Percentiles rank a stretch among this genome's conserved stretches.
These are phyloP conservation scores for Colletotrichum navitas DNA, from an alignment of 2,329 filamentous ascomycete species.

Conservation along the genomic window DNA sequence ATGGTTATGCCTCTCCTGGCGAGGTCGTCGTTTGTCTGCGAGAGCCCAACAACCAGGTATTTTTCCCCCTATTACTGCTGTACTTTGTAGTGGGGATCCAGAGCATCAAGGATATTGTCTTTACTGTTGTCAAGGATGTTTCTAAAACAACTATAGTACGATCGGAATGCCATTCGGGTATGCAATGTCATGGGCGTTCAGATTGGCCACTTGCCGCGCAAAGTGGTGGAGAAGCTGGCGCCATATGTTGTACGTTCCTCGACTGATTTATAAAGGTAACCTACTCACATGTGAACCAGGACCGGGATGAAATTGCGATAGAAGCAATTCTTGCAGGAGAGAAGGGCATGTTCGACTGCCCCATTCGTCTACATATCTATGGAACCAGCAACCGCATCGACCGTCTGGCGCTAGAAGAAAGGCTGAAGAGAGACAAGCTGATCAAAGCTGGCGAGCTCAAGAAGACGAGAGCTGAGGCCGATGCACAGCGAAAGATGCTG, in stretches of 20 bases:
- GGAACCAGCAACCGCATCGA: slow-evolving; percentile 70
- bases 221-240: slow-evolving; percentile 77
- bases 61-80: slow-evolving; percentile 39
- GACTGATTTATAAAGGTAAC: not conserved
- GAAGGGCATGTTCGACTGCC: slow-evolving; percentile 78
- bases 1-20: slow-evolving; percentile 70
- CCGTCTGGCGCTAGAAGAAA: slow-evolving; percentile 67
- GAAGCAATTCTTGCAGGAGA: slow-evolving; percentile 78
- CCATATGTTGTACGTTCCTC: slow-evolving; percentile 72
- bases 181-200: slow-evolving; percentile 81
- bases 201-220: slow-evolving; percentile 82
- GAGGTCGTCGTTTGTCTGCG: slow-evolving; percentile 73
- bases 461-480: slow-evolving; percentile 65
- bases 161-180: slow-evolving; percentile 82
- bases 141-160: slow-evolving; percentile 61
- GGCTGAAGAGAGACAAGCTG: slow-evolving; percentile 75
- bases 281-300: slow-evolving; percentile 53
- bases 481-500: slow-evolving; percentile 62
- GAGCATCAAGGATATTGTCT: not conserved
- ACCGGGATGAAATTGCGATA: slow-evolving; percentile 69
- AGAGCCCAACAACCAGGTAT: slow-evolving; percentile 73
- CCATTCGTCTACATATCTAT: slow-evolving; percentile 76
- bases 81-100: not conserved
- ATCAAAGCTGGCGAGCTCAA: slow-evolving; percentile 69
- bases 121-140: not conserved